These are phyloP conservation scores for Logfia minima DNA, from an alignment of 129 eudicot genomes.

Conservation along the genomic window DNA sequence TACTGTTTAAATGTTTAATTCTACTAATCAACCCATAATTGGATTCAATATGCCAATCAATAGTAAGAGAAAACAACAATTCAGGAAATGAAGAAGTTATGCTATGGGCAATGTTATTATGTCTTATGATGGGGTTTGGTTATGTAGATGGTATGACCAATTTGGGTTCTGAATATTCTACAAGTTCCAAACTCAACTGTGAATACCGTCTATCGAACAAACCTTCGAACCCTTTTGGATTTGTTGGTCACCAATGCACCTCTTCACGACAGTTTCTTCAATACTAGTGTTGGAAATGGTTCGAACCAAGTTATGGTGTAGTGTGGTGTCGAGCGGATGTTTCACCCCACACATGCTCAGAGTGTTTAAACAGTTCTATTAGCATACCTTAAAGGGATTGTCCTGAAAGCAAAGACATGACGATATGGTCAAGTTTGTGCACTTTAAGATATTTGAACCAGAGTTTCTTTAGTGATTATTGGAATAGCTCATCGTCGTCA, in stretches of 20 bases:
- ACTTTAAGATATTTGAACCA: conserved; percentile 28
- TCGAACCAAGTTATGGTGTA: conserved; percentile 24
- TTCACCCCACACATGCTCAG: conserved; percentile 17
- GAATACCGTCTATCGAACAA: conserved; percentile 18
- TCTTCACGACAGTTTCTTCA: conserved; percentile 27
- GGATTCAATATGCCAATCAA: neutral
- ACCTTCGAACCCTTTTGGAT: conserved; percentile 14
- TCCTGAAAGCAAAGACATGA: conserved; percentile 17
- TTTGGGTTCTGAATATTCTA: conserved; percentile 12
- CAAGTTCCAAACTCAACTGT: conserved; percentile 14
- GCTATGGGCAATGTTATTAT: conserved; percentile 8
- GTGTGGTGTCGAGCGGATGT: conserved; percentile 34
- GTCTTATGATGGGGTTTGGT: conserved; percentile 2
- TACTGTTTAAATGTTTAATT: neutral
- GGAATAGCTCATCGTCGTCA: conserved; percentile 12
- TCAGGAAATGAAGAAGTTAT: conserved; percentile 19
- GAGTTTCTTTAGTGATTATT: conserved; percentile 21
- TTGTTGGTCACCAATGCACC: conserved; percentile 10
- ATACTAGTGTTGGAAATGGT: conserved; percentile 25
- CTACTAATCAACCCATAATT: neutral
- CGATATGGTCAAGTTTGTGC: conserved; percentile 25
- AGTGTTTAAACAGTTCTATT: conserved; percentile 18
- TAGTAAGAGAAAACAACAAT: neutral
- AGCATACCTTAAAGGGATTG: conserved; percentile 20
- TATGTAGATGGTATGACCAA: neutral